Evolutionary conservation across 83 land plant species (phyloP).

Genomic region (Larix sibirica): DNA sequence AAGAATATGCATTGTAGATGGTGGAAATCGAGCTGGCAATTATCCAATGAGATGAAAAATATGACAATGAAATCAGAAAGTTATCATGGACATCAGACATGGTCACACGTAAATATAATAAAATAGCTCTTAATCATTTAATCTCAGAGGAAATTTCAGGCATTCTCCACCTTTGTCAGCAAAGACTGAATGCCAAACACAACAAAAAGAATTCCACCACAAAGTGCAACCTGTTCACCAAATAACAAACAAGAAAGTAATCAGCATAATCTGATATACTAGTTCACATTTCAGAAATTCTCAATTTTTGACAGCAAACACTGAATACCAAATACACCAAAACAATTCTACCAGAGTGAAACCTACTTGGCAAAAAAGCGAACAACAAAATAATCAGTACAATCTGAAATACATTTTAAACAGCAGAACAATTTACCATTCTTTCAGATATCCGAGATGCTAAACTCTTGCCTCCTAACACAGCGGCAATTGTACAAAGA

Average conservation of each 20-base stretch:
- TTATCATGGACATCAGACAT: neutral
- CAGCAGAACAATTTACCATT: slow-evolving; percentile 39
- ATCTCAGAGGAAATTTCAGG: neutral
- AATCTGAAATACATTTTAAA: neutral
- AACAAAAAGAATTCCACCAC: slow-evolving; percentile 70
- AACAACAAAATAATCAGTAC: slow-evolving; percentile 1
- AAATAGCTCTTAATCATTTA: neutral
- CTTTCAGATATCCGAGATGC: slow-evolving; percentile 92
- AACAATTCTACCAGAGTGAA: slow-evolving; percentile 69
- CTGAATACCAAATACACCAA: slow-evolving; percentile 66
- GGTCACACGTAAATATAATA: neutral
- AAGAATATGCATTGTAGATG: neutral
- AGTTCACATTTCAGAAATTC: neutral
- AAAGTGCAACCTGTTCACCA: slow-evolving; percentile 49
- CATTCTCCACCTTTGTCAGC: slow-evolving; percentile 30
- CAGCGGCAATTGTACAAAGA: slow-evolving; percentile 90
- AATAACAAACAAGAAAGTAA: neutral
- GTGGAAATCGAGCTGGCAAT: neutral
- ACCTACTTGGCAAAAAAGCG: slow-evolving; percentile 35
- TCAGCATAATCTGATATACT: neutral
- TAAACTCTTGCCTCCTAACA: slow-evolving; percentile 89
- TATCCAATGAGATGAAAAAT: neutral
- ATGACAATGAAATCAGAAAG: neutral
- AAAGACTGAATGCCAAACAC: slow-evolving; percentile 68
- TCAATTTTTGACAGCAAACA: slow-evolving; percentile 42